Conservation (phyloP, 768 basidiomycete genomes). For the Holtermanniella nyarrowii region DNA sequence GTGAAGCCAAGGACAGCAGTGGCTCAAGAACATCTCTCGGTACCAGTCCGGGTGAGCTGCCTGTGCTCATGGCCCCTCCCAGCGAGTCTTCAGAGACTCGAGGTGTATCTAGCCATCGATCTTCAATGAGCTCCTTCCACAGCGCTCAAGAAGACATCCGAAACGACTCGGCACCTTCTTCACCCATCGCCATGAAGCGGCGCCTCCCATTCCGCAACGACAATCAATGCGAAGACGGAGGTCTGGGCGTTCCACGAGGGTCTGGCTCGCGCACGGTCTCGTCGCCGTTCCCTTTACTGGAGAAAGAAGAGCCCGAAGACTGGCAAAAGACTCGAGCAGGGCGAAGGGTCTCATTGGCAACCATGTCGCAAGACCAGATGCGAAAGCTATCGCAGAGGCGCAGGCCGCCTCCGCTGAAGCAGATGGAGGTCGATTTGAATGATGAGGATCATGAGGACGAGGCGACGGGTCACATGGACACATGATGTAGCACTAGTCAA, state of each 20-base stretch:
- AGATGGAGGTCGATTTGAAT: neutral
- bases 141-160: neutral
- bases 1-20: slow-evolving; percentile 4
- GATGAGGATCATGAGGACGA: neutral
- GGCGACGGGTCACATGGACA: neutral
- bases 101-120: neutral
- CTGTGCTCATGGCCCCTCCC: slow-evolving; percentile 1
- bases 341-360: slow-evolving; percentile 65
- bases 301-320: slow-evolving; percentile 63
- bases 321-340: slow-evolving; percentile 79
- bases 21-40: slow-evolving; percentile 3
- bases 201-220: neutral
- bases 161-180: neutral
- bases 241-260: neutral
- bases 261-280: neutral
- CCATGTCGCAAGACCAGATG: neutral
- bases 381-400: neutral
- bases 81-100: neutral
- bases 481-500: neutral
- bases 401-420: neutral
- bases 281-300: neutral
- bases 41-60: neutral
- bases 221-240: neutral
- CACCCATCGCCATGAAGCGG: neutral
- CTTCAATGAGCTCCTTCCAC: neutral